A percentile compares a stretch with the other conserved stretches of the same genome.
These are phyloP conservation scores for Arthroderma sp. DNA, from an alignment of 2,329 filamentous ascomycete genomes.

Conservation along the genomic window DNA sequence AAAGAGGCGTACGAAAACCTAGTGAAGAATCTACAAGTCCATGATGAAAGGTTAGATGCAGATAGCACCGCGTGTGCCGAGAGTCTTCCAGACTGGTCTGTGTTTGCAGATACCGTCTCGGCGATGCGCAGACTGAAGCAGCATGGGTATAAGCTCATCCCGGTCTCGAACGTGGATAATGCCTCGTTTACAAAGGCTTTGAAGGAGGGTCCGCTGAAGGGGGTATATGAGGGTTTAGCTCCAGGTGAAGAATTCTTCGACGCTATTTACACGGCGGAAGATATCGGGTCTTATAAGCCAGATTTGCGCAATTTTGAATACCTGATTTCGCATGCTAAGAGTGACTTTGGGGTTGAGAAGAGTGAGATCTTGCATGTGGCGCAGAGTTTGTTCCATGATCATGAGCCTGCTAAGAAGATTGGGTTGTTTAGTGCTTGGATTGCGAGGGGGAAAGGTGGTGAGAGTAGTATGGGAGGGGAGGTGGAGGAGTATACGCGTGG, in stretches of 20 bases:
- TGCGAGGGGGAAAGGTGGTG: conserved; percentile 32
- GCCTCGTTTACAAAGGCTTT: conserved; percentile 38
- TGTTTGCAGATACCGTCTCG: conserved; percentile 44
- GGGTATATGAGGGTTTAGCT: conserved; percentile 21
- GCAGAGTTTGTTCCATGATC: conserved; percentile 54
- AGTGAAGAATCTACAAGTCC: conserved; percentile 17
- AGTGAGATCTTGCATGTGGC: conserved; percentile 53
- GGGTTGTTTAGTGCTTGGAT: conserved; percentile 56
- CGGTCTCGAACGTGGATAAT: conserved; percentile 45
- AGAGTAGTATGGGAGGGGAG: conserved; percentile 30
- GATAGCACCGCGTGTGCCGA: conserved; percentile 37
- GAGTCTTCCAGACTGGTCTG: conserved; percentile 39
- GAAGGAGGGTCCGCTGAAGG: conserved; percentile 34
- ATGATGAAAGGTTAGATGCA: conserved; percentile 6
- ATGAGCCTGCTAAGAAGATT: conserved; percentile 48
- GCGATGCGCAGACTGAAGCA: conserved; percentile 38
- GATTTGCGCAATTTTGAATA: conserved; percentile 51
- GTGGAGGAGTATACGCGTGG: conserved; percentile 23
- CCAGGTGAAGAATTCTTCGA: conserved; percentile 38
- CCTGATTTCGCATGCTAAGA: conserved; percentile 42
- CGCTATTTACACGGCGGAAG: conserved; percentile 54
- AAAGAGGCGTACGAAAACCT: conserved; percentile 30
- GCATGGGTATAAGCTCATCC: conserved; percentile 40
- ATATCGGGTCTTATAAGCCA: conserved; percentile 62
- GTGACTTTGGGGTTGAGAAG: conserved; percentile 44